Evolutionary conservation across 805 yeast species (phyloP), one percentile per base, ranked within the genome.

Genomic region (Candida michaelii): DNA sequence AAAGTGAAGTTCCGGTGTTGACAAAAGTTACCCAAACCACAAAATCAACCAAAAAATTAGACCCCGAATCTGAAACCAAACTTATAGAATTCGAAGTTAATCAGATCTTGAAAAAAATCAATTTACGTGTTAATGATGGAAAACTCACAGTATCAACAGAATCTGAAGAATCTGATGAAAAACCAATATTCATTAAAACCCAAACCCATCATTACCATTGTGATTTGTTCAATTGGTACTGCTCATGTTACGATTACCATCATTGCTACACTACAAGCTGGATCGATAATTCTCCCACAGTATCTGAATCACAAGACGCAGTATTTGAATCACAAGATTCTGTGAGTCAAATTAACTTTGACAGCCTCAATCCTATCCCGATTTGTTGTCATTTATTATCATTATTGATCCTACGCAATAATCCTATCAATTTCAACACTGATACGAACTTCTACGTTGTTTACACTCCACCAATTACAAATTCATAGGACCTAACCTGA

Each of bases 161-260:
- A n/a, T 16, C 23, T 3, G 15, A n/a, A 5, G 5, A 15, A n/a
- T 17, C 27, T 7, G 27, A 25, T 9, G 6, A 29, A 12, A 9
- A 6, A 14, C 31, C 31, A 21, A 8, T 21, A 21, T 8, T 8
- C 5, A 25, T 10, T 14, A 10, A 11, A 4, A 27, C 17, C 7
- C n/a, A 10, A 35, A 36, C 36, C 25, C 27, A 11, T 12, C n/a
- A 21, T 2, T 35, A 12, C 16, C 14, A 41, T 27, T 14, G 24
- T 11, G 48, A 47, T 27, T 21, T 48, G 11, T 29, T 39, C 43
- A 35, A 55, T 32, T 63, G 69, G 68, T 65, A 58, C 47, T 65
- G 70, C 35, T 48, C 55, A n/a, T 65, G 70, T 43, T 48, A 50
- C 5, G 48, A 46, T 15, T 62, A 56, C 40, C 60, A 52, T 23